Evolutionary conservation across 352 stramenopile genomes (phyloP), one percentile per base, ranked within the genome.

Genomic region (Aphanomyces cochlioides): DNA sequence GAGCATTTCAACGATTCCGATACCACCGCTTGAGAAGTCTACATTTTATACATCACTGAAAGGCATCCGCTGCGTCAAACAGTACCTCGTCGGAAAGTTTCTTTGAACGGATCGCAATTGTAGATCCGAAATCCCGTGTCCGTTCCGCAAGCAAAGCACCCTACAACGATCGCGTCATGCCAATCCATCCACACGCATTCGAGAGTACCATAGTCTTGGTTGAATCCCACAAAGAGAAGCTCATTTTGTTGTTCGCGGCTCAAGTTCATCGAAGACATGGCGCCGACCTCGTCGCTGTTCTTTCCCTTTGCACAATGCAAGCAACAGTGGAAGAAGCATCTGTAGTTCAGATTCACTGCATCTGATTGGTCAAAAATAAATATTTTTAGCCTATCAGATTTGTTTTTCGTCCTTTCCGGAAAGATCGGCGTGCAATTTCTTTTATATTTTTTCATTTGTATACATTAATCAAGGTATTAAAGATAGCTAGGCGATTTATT

Each of bases 1-100:
- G 3, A 99, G 89, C 97, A 99, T 99, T 84, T 99, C 96, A 5
- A 99, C 96, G 67, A 97, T 96, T 13, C 96, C 97, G 67, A 99
- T 98, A 38, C 97, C 96, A 54, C 92, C 93, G 85, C 92, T 96
- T 50, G 88, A 86, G 70, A 98, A 98, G 73, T 97, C 89, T 95
- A 43, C 37, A 19, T 59, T 15, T 37, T 60, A 47, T 63, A n/a
- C 21, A 45, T 67, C 28, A 6, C 7, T 67, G 0, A 37, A 17
- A 19, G 48, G 21, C 17, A 21, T 58, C n/a, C 15, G 36, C 47
- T 12, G 54, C 54, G n/a, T 40, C 6, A 61, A n/a, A 17, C 41
- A 60, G 34, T 69, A 95, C 89, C 87, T 75, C 97, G 85, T 56
- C 97, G 86, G 73, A 99, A 99, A 0, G 93, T 98, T 77, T 99